Conservation (phyloP, 805 yeast species). For the Suhomyces vadensis region DNA sequence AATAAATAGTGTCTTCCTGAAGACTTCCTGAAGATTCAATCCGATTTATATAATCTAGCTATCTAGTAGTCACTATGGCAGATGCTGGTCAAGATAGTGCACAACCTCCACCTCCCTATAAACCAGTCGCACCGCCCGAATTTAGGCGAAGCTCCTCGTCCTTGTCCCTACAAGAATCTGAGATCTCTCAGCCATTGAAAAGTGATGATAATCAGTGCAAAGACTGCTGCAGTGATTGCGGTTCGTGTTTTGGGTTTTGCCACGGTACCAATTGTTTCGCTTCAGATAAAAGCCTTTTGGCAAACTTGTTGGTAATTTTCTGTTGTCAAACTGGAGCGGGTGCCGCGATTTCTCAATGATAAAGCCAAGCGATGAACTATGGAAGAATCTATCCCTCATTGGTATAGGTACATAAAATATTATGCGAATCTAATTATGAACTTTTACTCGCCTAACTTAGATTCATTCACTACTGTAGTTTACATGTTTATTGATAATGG, state of each 20-base stretch:
- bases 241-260: conserved; percentile 14
- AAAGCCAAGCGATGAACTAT: too few relatives aligned
- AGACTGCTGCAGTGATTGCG: conserved; percentile 16
- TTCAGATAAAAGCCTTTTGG: conserved; percentile 10
- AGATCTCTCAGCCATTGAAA: conserved; percentile 11
- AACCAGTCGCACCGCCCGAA: conserved; percentile 9
- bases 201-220: conserved; percentile 14
- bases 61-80: too few relatives aligned
- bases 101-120: conserved; percentile 11
- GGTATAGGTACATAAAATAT: too few relatives aligned
- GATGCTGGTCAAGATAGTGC: not conserved
- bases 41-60: too few relatives aligned
- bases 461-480: too few relatives aligned
- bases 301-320: conserved; percentile 7
- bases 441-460: too few relatives aligned
- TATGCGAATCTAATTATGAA: too few relatives aligned
- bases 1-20: too few relatives aligned
- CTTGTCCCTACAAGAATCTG: conserved; percentile 15
- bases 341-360: not conserved
- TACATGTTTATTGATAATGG: too few relatives aligned
- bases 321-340: conserved; percentile 6
- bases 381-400: too few relatives aligned
- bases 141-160: conserved; percentile 4
- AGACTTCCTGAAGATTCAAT: too few relatives aligned
- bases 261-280: conserved; percentile 11